Evolutionary conservation across 2,329 filamentous ascomycete species (phyloP).

Genomic region (Diaporthe humulicola): DNA sequence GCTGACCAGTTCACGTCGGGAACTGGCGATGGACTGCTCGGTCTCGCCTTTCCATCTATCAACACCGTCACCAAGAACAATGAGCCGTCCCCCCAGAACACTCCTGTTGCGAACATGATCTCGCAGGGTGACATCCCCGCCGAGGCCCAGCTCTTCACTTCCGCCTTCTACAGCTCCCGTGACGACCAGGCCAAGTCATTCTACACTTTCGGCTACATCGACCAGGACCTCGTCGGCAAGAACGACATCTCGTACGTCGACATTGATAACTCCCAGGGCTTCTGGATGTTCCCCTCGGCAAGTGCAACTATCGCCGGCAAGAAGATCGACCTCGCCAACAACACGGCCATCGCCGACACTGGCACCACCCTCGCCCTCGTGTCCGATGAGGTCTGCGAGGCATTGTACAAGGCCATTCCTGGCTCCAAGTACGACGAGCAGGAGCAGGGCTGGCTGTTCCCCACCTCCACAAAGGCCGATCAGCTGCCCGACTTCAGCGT

Average conservation of each 20-base stretch:
- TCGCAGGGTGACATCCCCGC: constrained; percentile 59
- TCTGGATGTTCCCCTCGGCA: constrained; percentile 75
- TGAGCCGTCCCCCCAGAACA: constrained; percentile 64
- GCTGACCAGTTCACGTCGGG: constrained; percentile 69
- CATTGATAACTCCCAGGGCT: constrained; percentile 74
- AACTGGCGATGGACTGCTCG: constrained; percentile 74
- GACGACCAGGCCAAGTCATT: constrained; percentile 67
- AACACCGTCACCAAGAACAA: constrained; percentile 66
- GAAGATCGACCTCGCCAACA: constrained; percentile 62
- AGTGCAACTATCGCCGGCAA: constrained; percentile 70
- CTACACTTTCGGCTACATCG: constrained; percentile 82
- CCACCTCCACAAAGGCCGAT: constrained; percentile 62
- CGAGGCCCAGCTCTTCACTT: constrained; percentile 72
- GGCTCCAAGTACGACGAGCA: constrained; percentile 68
- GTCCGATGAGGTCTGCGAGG: constrained; percentile 70
- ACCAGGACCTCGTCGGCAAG: constrained; percentile 70
- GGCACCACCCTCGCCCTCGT: constrained; percentile 78
- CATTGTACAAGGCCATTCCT: constrained; percentile 74
- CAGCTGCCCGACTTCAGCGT: constrained; percentile 73
- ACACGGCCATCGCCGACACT: constrained; percentile 79
- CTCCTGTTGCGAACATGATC: constrained; percentile 79
- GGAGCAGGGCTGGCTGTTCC: constrained; percentile 76
- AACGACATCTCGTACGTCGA: constrained; percentile 70
- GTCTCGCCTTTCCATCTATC: constrained; percentile 74
- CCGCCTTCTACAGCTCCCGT: constrained; percentile 69